Conservation (phyloP, 164 flowering plant genomes). For the Macadamia integrifolia region DNA sequence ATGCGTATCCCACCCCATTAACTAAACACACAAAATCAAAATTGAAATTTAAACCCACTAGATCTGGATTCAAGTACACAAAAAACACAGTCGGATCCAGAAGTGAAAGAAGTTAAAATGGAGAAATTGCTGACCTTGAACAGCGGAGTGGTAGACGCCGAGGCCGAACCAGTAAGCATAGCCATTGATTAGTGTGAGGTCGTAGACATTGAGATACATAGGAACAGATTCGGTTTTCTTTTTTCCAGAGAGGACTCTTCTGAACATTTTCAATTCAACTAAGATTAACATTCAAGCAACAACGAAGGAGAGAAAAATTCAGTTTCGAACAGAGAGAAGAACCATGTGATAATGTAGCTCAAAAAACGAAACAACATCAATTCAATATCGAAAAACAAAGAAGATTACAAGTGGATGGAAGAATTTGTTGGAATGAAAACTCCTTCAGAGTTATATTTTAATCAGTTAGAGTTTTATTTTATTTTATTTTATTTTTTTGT, state of each 20-base stretch:
- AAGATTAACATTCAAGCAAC: no score
- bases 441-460: not conserved
- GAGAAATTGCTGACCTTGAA: conserved; percentile 30
- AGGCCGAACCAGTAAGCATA: conserved; percentile 49
- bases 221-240: conserved; percentile 11
- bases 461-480: no score
- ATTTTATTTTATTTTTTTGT: no score
- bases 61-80: no score
- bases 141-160: conserved; percentile 46
- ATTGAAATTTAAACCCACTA: no score
- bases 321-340: not conserved
- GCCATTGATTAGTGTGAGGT: conserved; percentile 37
- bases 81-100: not conserved
- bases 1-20: conserved; percentile 44
- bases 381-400: not conserved
- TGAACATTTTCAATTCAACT: not conserved
- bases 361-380: not conserved
- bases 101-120: not conserved
- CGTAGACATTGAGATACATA: conserved; percentile 49
- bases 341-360: not conserved
- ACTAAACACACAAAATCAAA: conserved; percentile 23
- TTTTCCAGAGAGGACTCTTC: not conserved
- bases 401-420: not conserved
- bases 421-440: not conserved
- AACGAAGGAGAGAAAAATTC: no score